Conservation (phyloP, 768 basidiomycete species). For the Hysterangium stoloniferum region DNA sequence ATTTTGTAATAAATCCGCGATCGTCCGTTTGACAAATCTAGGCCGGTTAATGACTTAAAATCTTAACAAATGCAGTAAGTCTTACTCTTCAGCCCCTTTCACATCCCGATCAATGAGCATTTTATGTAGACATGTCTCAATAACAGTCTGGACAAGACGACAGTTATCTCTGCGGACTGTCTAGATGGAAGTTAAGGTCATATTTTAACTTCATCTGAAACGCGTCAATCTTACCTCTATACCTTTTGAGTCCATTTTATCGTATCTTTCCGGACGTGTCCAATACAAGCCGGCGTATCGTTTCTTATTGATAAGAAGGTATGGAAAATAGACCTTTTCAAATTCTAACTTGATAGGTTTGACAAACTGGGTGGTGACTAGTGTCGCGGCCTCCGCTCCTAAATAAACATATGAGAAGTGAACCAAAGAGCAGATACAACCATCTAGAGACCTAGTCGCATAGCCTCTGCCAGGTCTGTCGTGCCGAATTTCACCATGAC, state of each 20-base stretch:
- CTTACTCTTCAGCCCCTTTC: constrained; percentile 85
- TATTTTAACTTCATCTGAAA: background rate
- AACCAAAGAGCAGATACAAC: background rate
- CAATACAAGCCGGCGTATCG: constrained; percentile 98
- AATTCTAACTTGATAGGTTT: constrained; percentile 98
- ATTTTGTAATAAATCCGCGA: constrained; percentile 91
- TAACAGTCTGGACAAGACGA: constrained; percentile 95
- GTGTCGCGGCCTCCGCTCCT: constrained; percentile 90
- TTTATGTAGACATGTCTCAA: constrained; percentile 96
- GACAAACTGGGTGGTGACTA: constrained; percentile 86
- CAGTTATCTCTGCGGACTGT: constrained; percentile 98
- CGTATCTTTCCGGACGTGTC: constrained; percentile 91
- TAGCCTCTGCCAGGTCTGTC: constrained; percentile 75
- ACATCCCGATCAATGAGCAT: constrained; percentile 96
- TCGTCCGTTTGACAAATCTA: constrained; percentile 90
- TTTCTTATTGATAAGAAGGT: constrained; percentile 97
- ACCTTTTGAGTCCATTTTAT: constrained; percentile 99
- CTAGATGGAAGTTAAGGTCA: constrained; percentile 33
- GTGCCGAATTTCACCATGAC: constrained; percentile 98
- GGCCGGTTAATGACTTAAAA: constrained; percentile 7
- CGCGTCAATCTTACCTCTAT: constrained; percentile 65
- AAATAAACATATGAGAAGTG: constrained; percentile 6
- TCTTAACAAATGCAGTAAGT: constrained; percentile 7
- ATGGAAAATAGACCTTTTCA: constrained; percentile 98
- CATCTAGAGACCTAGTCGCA: constrained; percentile 67